Evolutionary conservation across 257 asterid genomes (phyloP).

Genomic region (Henckelia pumila): DNA sequence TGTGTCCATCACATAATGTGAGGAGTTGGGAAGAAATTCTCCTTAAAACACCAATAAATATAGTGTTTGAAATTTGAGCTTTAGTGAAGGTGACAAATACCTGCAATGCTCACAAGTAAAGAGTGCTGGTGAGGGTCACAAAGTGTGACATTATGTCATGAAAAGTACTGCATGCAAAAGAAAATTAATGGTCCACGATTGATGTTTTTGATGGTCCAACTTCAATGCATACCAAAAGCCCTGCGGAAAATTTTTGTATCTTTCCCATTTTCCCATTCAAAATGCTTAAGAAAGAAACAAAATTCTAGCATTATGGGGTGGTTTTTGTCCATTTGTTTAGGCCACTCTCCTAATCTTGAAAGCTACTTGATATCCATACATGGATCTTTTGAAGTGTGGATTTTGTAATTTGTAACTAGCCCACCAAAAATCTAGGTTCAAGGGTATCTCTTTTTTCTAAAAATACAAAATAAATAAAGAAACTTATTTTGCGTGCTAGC

Average conservation of each 20-base stretch:
- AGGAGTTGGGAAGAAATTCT: constrained; percentile 22
- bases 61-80: constrained; percentile 11
- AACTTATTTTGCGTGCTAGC: too few species aligned
- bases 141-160: constrained; percentile 26
- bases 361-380: not conserved
- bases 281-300: not conserved
- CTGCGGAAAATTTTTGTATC: not conserved
- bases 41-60: constrained; percentile 20
- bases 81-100: constrained; percentile 39
- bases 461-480: too few species aligned
- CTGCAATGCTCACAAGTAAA: constrained; percentile 37
- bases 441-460: too few species aligned
- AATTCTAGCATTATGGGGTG: too few species aligned
- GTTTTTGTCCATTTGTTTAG: not conserved
- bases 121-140: constrained; percentile 30
- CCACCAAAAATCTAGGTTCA: not conserved
- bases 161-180: constrained; percentile 14
- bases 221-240: not conserved
- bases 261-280: not conserved
- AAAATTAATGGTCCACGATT: constrained; percentile 30
- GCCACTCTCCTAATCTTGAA: not conserved
- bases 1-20: not conserved
- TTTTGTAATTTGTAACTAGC: not conserved
- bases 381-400: not conserved
- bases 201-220: not conserved